phyloP scores from a whole-genome alignment of 345 rosid species.

The Lepidium didymum region DNA sequence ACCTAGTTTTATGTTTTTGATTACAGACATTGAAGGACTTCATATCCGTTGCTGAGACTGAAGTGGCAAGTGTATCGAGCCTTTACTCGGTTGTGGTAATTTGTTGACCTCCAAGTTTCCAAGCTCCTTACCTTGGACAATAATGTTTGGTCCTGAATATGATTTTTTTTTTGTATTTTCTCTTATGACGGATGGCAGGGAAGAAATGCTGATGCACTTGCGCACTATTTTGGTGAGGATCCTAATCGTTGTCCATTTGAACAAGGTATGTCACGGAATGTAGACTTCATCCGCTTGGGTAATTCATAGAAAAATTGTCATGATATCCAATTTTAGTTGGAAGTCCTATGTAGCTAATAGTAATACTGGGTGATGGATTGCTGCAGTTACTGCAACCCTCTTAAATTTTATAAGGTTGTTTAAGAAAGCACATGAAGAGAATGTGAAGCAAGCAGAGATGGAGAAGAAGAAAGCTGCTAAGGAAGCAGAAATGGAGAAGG shows the following conservation, averaged over 20 bases:
- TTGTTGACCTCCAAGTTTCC: slow-evolving; percentile 6
- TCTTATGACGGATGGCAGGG: slow-evolving; percentile 49
- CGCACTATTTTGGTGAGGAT: slow-evolving; percentile 91
- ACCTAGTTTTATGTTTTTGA: background rate
- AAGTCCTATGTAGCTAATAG: background rate
- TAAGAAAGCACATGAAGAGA: slow-evolving; percentile 93
- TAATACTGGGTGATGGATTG: background rate
- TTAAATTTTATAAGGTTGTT: slow-evolving; percentile 80
- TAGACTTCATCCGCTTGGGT: background rate
- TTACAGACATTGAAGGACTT: slow-evolving; percentile 70
- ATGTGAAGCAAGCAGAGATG: slow-evolving; percentile 74
- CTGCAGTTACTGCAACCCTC: slow-evolving; percentile 83
- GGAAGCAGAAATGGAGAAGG: slow-evolving; percentile 92
- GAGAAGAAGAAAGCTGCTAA: slow-evolving; percentile 89
- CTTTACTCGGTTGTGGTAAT: slow-evolving; percentile 86
- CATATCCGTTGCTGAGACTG: slow-evolving; percentile 66
- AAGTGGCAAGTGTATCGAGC: slow-evolving; percentile 69
- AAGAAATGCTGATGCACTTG: slow-evolving; percentile 97
- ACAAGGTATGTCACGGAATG: slow-evolving; percentile 57
- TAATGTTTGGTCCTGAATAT: background rate
- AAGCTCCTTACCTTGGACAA: background rate
- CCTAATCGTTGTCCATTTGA: slow-evolving; percentile 94
- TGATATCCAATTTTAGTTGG: background rate
- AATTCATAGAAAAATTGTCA: background rate
- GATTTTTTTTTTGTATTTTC: background rate